Percentiles rank a stretch among this genome's conserved stretches.
phyloP scores from a whole-genome alignment of 495 filamentous ascomycete species.

The Oidiodendron maius region DNA sequence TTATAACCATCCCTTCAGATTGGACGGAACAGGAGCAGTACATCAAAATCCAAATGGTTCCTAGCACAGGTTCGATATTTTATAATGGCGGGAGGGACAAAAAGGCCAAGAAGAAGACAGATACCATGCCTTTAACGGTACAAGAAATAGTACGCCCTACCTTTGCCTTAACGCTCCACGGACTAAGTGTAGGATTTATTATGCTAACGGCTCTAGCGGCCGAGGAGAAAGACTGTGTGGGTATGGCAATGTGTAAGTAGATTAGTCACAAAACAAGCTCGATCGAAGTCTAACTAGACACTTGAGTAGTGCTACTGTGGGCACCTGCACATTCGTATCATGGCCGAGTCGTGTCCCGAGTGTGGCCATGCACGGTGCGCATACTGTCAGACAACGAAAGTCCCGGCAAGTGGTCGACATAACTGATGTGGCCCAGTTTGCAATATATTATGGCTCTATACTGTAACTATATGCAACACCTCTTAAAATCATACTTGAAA shows the following conservation, averaged over 20 bases:
- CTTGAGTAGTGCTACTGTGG: not conserved
- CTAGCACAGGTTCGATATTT: slow-evolving; percentile 1
- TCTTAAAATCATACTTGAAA: too few species aligned
- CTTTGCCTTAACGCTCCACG: not conserved
- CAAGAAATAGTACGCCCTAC: not conserved
- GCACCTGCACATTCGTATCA: not conserved
- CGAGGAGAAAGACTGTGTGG: not conserved
- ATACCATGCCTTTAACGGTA: not conserved
- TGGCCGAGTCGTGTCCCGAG: not conserved
- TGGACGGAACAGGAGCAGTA: slow-evolving; percentile 9
- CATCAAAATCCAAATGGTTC: slow-evolving; percentile 10
- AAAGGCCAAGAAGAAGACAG: too few species aligned
- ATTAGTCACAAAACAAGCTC: not conserved
- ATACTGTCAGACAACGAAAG: not conserved
- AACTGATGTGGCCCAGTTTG: too few species aligned
- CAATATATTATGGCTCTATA: too few species aligned
- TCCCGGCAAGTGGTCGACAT: too few species aligned
- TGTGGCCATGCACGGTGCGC: not conserved
- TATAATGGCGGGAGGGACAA: slow-evolving; percentile 7
- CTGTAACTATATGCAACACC: too few species aligned
- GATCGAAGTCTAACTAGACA: not conserved
- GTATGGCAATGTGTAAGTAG: not conserved
- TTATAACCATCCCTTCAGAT: slow-evolving; percentile 12
- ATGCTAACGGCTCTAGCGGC: not conserved
- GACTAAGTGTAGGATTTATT: not conserved